phyloP scores from a whole-genome alignment of 1,139 yeast genomes.

The Suhomyces guaymorum region DNA sequence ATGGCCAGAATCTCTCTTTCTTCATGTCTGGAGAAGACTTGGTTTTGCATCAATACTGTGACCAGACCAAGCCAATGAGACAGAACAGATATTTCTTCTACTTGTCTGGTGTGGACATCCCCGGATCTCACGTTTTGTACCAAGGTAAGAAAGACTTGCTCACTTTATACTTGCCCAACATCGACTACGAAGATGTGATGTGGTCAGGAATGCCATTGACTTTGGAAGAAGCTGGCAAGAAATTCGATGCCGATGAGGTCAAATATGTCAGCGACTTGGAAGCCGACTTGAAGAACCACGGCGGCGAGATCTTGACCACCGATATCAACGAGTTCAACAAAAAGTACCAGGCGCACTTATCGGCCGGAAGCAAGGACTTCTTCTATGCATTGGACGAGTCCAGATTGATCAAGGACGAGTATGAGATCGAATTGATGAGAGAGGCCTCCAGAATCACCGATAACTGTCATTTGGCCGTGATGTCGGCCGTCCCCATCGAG shows the following conservation, averaged over 20 bases:
- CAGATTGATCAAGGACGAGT: conserved; percentile 79
- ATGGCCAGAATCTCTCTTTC: conserved; percentile 31
- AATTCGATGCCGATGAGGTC: conserved; percentile 82
- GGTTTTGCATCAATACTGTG: conserved; percentile 73
- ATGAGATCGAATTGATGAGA: conserved; percentile 72
- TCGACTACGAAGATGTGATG: conserved; percentile 88
- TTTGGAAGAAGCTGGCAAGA: conserved; percentile 60
- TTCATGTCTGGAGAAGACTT: conserved; percentile 69
- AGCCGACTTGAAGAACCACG: conserved; percentile 26
- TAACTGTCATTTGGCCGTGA: conserved; percentile 84
- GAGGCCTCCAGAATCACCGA: conserved; percentile 85
- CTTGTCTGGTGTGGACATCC: conserved; percentile 79
- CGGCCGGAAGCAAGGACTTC: conserved; percentile 47
- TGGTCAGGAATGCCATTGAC: conserved; percentile 91
- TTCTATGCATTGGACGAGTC: conserved; percentile 84
- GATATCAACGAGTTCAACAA: conserved; percentile 43
- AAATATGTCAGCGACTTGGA: conserved; percentile 54
- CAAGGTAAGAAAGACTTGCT: conserved; percentile 54
- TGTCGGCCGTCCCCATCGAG: conserved; percentile 90
- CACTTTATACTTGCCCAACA: conserved; percentile 74
- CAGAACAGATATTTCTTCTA: conserved; percentile 91
- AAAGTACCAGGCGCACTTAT: conserved; percentile 33
- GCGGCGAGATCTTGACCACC: conserved; percentile 36
- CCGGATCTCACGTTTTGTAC: conserved; percentile 72
- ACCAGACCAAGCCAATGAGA: conserved; percentile 75